Base-by-base conservation (phyloP, 2,329 filamentous ascomycete genomes). In the Claviceps sorghi region DNA sequence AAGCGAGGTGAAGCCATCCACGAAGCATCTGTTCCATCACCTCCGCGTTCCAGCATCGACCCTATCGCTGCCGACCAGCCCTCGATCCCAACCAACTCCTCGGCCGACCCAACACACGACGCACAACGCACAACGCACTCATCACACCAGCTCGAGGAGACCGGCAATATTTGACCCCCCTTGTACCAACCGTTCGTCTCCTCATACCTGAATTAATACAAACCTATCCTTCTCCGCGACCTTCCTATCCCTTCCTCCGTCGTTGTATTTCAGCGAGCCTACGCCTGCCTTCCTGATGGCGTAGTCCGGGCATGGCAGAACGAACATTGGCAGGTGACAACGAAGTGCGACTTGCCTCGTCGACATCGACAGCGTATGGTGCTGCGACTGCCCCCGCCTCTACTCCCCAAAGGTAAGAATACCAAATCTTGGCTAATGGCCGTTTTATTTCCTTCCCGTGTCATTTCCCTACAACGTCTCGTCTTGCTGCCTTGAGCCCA, bases 271-370 rank as follows among this genome's bases (percentile, higher is more conserved):
- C 53, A 55, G 55, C 58, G 54, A 58, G 53, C 56, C 61, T 60
- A 60, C 62, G 63, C 64, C 63, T 65, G 64, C 68, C 67, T 71
- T 75, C 71, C 76, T 72, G 68, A 81, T 81, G 78, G 78, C 78
- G 78, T 81, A 80, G 78, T 78, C 74, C 62, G 66, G 67, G 67
- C 76, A 81, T 81, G 78, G 78, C 78, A 79, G 77, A 80, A 75
- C 77, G 73, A 79, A 80, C 69, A 68, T 62, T 65, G 67, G 65
- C 67, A 74, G 70, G 72, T 69, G 73, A 78, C 68, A 74, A 75
- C 74, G 72, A 76, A 71, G 70, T 70, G 73, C 74, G 70, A 71
- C 72, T 73, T 68, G 72, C 72, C 61, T 67, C 69, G 59, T 60
- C 59, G 59, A 59, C 66, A 60, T 62, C 66, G 60, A 64, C 61